Evolutionary conservation across 352 stramenopile genomes (phyloP).

Genomic region (Phytopythium sindhum): DNA sequence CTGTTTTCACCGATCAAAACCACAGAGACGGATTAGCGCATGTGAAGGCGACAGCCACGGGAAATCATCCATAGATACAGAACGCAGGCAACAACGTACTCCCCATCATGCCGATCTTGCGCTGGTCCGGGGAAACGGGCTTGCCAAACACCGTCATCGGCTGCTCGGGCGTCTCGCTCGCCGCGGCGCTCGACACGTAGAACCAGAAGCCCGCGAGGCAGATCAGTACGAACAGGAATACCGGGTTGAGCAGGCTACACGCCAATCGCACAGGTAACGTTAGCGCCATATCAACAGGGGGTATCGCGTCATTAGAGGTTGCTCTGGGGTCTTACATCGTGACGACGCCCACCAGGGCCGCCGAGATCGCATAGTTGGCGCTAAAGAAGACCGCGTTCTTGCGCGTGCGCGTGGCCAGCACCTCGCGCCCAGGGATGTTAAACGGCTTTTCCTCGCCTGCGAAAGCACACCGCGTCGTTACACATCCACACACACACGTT

Average conservation of each 20-base stretch:
- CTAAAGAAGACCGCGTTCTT: slow-evolving; percentile 85
- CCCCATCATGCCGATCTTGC: slow-evolving; percentile 75
- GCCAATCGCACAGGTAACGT: background rate
- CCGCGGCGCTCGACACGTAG: slow-evolving; percentile 67
- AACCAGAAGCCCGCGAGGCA: slow-evolving; percentile 79
- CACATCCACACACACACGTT: too few relatives aligned
- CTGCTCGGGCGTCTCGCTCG: slow-evolving; percentile 67
- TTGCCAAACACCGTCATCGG: slow-evolving; percentile 72
- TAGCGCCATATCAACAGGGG: slow-evolving; percentile 1
- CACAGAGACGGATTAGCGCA: background rate
- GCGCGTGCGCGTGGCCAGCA: slow-evolving; percentile 53
- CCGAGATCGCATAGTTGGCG: slow-evolving; percentile 82
- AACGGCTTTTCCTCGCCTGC: slow-evolving; percentile 84
- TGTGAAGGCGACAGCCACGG: background rate
- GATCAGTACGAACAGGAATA: slow-evolving; percentile 87
- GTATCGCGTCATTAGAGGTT: background rate
- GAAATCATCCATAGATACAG: background rate
- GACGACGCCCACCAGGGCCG: slow-evolving; percentile 68
- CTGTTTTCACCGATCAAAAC: slow-evolving; percentile 18
- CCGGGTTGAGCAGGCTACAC: slow-evolving; percentile 72
- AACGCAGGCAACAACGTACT: slow-evolving; percentile 28
- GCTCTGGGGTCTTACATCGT: slow-evolving; percentile 61
- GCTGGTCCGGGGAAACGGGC: slow-evolving; percentile 67
- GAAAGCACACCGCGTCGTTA: background rate
- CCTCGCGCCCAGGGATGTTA: slow-evolving; percentile 66